Evolutionary conservation across 768 basidiomycete genomes (phyloP), one percentile per base, ranked within the genome.

Genomic region (button mushroom (Agaricus bisporus)): DNA sequence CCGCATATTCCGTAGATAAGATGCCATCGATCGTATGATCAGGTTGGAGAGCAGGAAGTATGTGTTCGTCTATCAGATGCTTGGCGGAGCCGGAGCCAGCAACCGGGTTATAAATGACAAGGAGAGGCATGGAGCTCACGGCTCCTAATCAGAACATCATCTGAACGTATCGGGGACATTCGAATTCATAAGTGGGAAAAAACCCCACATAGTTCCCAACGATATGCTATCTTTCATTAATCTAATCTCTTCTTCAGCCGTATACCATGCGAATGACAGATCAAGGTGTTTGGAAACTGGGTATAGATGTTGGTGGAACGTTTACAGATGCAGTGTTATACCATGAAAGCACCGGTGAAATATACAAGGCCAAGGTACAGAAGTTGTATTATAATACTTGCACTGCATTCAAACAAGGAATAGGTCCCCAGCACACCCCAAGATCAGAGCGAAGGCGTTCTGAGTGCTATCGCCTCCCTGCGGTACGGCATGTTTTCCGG

Each of bases 101-200:
- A 55, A 73, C 81, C 25, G 91, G 91, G 60, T 95, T 95, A 70
- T 85, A 86, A 55, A 94, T 64, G 35, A 82, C 74, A 46, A 88
- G 71, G 48, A 85, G 64, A 25, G 76, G 64, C 79, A 82, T 79
- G 20, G 35, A 4, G 43, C 22, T 22, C 22, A 17, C 36, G 22
- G 15, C 18, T 14, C 7, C 2, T 5, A 41, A 18, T 20, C 29
- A 4, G 18, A 39, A 3, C 15, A 3, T 22, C 32, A 22, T 22
- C n/a, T 22, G 22, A 22, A 22, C 22, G 22, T 22, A 22, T 22
- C 22, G 4, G 22, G 22, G 1, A 22, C 22, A 22, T 22, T 22
- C 22, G 22, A 22, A 22, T 22, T 22, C 22, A 22, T 22, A 22
- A 22, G 22, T 22, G 22, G 22, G 22, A 22, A 22, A 22, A 32